A percentile compares a stretch with the other conserved stretches of the same genome.
These are phyloP conservation scores for Solanum etuberosum DNA, from an alignment of 257 asterid species.

Conservation along the genomic window DNA sequence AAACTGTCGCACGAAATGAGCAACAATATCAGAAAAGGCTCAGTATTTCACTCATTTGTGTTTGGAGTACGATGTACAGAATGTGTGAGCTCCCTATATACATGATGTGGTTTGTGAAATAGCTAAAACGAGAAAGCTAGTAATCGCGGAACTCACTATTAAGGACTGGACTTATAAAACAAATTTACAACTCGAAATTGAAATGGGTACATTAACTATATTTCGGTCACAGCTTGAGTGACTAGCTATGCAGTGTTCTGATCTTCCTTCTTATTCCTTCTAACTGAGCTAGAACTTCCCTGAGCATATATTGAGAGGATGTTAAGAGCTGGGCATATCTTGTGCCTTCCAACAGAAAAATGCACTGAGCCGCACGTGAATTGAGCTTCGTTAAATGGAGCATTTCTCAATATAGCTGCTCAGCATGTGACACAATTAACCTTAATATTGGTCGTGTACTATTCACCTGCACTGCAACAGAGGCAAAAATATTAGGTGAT, in stretches of 20 bases:
- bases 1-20: background rate
- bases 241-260: background rate
- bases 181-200: background rate
- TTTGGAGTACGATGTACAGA: background rate
- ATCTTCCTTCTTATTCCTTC: background rate
- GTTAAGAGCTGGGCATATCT: background rate
- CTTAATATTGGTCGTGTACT: background rate
- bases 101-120: background rate
- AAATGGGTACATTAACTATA: background rate
- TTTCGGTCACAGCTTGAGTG: background rate
- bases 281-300: background rate
- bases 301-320: background rate
- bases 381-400: background rate
- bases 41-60: background rate
- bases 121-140: background rate
- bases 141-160: background rate
- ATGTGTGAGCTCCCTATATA: background rate
- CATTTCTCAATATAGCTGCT: background rate
- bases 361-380: background rate
- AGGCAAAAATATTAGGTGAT: background rate
- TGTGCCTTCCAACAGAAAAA: background rate
- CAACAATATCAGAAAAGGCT: background rate
- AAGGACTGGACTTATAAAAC: background rate
- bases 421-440: background rate
- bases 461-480: background rate